These are phyloP conservation scores for Glomus cerebriforme DNA, from an alignment of 192 early-diverging fungal genomes.

Conservation along the genomic window DNA sequence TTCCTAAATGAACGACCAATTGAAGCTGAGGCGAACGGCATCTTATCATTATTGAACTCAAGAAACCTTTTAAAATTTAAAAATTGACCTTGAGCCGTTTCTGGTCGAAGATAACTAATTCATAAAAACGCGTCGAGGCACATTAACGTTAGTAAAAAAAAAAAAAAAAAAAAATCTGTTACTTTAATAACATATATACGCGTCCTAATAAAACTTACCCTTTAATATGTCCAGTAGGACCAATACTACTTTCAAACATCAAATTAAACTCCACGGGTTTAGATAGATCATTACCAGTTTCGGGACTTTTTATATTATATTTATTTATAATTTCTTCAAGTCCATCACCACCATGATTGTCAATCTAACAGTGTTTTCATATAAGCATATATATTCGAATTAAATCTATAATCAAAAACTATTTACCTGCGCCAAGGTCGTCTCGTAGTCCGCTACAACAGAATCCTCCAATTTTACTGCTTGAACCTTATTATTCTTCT, in stretches of 20 bases:
- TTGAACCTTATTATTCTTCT: conserved; percentile 65
- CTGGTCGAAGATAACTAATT: conserved; percentile 86
- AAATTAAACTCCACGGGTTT: conserved; percentile 96
- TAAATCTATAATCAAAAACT: not conserved
- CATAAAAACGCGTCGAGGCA: not conserved
- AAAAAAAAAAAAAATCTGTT: too few species aligned
- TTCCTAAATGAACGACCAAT: conserved; percentile 99
- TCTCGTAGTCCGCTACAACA: conserved; percentile 72
- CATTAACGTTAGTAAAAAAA: not conserved
- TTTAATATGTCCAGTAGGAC: conserved; percentile 93
- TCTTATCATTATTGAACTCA: conserved; percentile 96
- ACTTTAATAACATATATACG: too few species aligned
- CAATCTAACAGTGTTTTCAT: conserved; percentile 59
- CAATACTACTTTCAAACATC: conserved; percentile 98
- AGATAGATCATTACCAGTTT: conserved; percentile 89
- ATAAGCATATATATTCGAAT: not conserved
- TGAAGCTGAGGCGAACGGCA: conserved; percentile 99
- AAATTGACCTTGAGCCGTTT: conserved; percentile 99
- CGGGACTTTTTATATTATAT: conserved; percentile 86
- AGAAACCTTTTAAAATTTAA: conserved; percentile 96
- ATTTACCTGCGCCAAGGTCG: conserved; percentile 80
- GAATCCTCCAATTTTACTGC: conserved; percentile 64
- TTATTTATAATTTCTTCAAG: conserved; percentile 83
- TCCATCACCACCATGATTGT: conserved; percentile 90
- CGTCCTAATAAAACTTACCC: conserved; percentile 50